Percentiles rank a stretch among this genome's conserved stretches.
Conservation (phyloP, 1,284 basidiomycete species). For the Ustilago shanxiensis region DNA sequence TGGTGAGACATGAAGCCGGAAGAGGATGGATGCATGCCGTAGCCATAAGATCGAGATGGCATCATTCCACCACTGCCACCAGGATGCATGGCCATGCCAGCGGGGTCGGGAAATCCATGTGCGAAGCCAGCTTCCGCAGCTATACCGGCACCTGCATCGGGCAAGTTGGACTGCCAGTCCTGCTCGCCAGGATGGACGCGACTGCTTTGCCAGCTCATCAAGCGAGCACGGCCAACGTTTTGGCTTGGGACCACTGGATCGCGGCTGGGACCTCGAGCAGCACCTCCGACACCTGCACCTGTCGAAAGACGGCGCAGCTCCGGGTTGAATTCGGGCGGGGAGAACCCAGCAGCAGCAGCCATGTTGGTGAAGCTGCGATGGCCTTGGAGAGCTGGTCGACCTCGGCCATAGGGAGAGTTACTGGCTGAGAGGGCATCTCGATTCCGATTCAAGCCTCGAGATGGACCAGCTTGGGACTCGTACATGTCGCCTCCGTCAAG, state of each 20-base stretch:
- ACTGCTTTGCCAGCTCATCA: constrained; percentile 52
- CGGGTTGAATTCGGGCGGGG: constrained; percentile 31
- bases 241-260: constrained; percentile 47
- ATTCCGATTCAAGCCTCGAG: constrained; percentile 28
- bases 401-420: constrained; percentile 35
- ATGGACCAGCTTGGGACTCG: constrained; percentile 49
- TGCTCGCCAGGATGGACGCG: constrained; percentile 20
- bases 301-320: constrained; percentile 41
- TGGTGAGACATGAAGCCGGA: constrained; percentile 37
- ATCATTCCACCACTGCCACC: constrained; percentile 28
- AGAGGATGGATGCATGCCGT: constrained; percentile 28
- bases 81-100: constrained; percentile 27
- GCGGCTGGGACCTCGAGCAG: constrained; percentile 23
- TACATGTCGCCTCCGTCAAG: constrained; percentile 31
- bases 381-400: constrained; percentile 21
- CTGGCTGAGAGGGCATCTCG: constrained; percentile 28
- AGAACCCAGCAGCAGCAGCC: constrained; percentile 16
- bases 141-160: constrained; percentile 12
- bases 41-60: constrained; percentile 36
- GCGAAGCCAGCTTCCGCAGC: constrained; percentile 14
- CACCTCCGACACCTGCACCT: constrained; percentile 7
- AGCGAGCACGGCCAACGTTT: constrained; percentile 38
- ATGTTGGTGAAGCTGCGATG: constrained; percentile 30
- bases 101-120: constrained; percentile 17
- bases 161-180: constrained; percentile 33